Conservation (phyloP, 257 asterid genomes). For the Knoxia roxburghii region DNA sequence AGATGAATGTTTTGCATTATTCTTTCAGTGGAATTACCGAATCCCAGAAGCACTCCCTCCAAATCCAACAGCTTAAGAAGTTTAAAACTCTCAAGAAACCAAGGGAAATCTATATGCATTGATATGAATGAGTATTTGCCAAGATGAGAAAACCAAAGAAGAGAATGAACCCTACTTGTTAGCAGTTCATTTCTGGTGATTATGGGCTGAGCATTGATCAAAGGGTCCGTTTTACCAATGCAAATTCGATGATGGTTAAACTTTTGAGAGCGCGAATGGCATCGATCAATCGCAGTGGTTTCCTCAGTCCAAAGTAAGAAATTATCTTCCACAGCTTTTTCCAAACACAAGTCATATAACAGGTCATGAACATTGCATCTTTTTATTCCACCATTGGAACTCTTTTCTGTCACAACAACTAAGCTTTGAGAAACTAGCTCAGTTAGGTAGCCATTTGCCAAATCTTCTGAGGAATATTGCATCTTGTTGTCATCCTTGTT, state of each 20-base stretch:
- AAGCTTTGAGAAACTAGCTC: neutral
- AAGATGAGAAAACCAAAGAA: neutral
- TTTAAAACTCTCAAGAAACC: neutral
- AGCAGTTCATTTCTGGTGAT: neutral
- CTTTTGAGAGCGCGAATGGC: neutral
- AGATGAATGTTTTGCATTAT: neutral
- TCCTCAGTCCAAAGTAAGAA: neutral
- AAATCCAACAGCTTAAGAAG: conserved; percentile 1
- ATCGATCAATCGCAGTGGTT: neutral
- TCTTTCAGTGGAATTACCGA: neutral
- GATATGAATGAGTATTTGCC: neutral
- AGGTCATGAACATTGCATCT: neutral
- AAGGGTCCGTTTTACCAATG: neutral
- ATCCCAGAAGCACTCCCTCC: neutral
- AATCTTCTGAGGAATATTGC: neutral
- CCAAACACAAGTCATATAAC: neutral
- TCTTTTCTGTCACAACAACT: neutral
- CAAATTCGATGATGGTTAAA: conserved; percentile 1
- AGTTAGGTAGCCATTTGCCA: neutral
- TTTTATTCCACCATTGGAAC: conserved; percentile 3
- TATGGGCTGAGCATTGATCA: neutral
- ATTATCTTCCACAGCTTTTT: neutral
- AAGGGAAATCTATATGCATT: neutral
- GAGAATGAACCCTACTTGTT: neutral
- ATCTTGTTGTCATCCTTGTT: neutral